Percentiles rank a stretch among this genome's conserved stretches.
phyloP scores from a whole-genome alignment of 768 basidiomycete species.

The Coprinopsis marcescibilis region DNA sequence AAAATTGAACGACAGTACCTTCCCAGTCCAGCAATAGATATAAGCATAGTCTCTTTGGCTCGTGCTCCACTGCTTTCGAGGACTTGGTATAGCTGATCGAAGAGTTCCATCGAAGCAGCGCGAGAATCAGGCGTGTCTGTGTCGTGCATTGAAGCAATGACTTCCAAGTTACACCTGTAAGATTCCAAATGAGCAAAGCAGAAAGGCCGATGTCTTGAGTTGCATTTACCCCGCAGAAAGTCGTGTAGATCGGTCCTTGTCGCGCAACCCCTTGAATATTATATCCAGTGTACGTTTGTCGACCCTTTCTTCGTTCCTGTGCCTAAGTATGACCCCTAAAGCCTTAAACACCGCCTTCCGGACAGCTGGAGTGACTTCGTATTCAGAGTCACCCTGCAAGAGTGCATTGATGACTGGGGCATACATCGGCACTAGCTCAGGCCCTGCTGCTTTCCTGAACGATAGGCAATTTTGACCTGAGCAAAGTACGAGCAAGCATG shows the following conservation, averaged over 20 bases:
- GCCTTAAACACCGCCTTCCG: conserved; percentile 38
- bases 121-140: conserved; percentile 22
- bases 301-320: conserved; percentile 30
- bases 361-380: conserved; percentile 42
- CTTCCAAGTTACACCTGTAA: conserved; percentile 39
- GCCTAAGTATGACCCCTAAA: conserved; percentile 36
- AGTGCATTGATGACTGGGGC: conserved; percentile 26
- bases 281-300: conserved; percentile 30
- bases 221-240: conserved; percentile 62
- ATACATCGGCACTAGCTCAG: conserved; percentile 1
- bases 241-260: conserved; percentile 54
- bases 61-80: conserved; percentile 41
- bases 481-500: conserved; percentile 34
- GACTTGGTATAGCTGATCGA: conserved; percentile 40
- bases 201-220: not conserved
- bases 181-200: conserved; percentile 27
- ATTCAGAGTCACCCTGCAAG: conserved; percentile 41
- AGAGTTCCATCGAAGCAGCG: conserved; percentile 33
- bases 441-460: conserved; percentile 17
- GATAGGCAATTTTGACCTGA: conserved; percentile 23
- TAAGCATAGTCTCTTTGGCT: conserved; percentile 57
- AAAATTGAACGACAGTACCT: conserved; percentile 27
- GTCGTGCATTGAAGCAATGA: conserved; percentile 35
- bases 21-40: conserved; percentile 55
- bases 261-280: conserved; percentile 43